These are phyloP conservation scores for Kingdonia uniflora DNA, from an alignment of 164 flowering plant species.

Conservation along the genomic window DNA sequence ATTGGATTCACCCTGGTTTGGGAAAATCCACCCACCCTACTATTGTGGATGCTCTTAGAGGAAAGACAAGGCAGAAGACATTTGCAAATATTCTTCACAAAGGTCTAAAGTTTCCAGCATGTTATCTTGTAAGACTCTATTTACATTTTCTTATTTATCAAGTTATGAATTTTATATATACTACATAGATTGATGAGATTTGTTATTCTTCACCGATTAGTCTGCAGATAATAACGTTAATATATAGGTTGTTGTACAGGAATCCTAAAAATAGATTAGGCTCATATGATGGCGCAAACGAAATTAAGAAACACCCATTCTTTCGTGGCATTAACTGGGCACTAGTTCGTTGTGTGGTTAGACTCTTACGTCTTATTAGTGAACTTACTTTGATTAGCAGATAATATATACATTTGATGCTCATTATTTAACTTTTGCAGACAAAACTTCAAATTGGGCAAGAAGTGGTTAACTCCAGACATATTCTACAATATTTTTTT, in stretches of 20 bases:
- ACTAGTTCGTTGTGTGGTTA: slow-evolving; percentile 85
- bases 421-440: background rate
- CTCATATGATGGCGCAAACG: slow-evolving; percentile 83
- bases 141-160: background rate
- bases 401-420: no score
- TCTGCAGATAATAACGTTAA: slow-evolving; percentile 63
- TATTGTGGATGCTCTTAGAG: no score
- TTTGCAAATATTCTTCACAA: slow-evolving; percentile 86
- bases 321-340: slow-evolving; percentile 95
- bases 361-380: no score
- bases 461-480: no score
- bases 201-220: slow-evolving; percentile 47
- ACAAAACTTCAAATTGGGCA: no score
- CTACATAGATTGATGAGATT: background rate
- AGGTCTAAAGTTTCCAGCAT: slow-evolving; percentile 72
- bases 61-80: slow-evolving; percentile 93
- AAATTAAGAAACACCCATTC: slow-evolving; percentile 80
- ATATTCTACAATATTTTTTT: no score
- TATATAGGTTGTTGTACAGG: slow-evolving; percentile 63
- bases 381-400: no score
- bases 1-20: no score
- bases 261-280: slow-evolving; percentile 81
- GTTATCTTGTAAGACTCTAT: slow-evolving; percentile 36
- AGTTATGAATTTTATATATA: background rate
- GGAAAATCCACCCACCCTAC: no score